Conservation (phyloP, 1,284 basidiomycete species). For the Golubevia sp. region DNA sequence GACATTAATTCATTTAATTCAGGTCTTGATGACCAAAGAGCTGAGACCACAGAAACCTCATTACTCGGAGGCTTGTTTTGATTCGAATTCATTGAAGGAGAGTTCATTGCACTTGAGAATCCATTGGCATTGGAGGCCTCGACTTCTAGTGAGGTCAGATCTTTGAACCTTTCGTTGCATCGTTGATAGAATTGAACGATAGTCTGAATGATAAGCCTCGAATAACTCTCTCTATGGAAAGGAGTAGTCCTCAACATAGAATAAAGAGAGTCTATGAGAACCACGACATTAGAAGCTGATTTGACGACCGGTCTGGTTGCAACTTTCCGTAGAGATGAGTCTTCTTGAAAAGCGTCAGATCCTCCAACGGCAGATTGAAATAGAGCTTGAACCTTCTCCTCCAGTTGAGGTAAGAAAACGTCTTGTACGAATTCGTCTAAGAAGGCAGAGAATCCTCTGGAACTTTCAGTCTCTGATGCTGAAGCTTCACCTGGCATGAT, state of each 20-base stretch:
- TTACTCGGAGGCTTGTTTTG: no score
- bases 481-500: slow-evolving; percentile 49
- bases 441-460: slow-evolving; percentile 46
- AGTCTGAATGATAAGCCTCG: slow-evolving; percentile 43
- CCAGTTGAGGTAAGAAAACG: slow-evolving; percentile 55
- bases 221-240: slow-evolving; percentile 49
- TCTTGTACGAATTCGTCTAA: slow-evolving; percentile 56
- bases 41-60: not conserved
- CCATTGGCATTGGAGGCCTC: not conserved
- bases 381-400: slow-evolving; percentile 49
- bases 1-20: slow-evolving; percentile 36
- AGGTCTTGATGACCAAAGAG: slow-evolving; percentile 2
- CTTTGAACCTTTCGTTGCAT: slow-evolving; percentile 48
- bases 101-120: not conserved
- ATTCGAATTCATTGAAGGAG: no score
- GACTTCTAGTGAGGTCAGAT: slow-evolving; percentile 19
- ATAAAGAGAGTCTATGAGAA: slow-evolving; percentile 54
- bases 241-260: slow-evolving; percentile 53
- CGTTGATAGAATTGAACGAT: slow-evolving; percentile 52
- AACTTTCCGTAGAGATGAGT: slow-evolving; percentile 5
- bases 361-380: slow-evolving; percentile 29
- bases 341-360: slow-evolving; percentile 29
- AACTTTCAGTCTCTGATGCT: slow-evolving; percentile 14
- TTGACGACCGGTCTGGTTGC: slow-evolving; percentile 36
- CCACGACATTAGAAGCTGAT: slow-evolving; percentile 42